These are phyloP conservation scores for Solanum gracilifrons DNA, from an alignment of 257 asterid species.

Conservation along the genomic window DNA sequence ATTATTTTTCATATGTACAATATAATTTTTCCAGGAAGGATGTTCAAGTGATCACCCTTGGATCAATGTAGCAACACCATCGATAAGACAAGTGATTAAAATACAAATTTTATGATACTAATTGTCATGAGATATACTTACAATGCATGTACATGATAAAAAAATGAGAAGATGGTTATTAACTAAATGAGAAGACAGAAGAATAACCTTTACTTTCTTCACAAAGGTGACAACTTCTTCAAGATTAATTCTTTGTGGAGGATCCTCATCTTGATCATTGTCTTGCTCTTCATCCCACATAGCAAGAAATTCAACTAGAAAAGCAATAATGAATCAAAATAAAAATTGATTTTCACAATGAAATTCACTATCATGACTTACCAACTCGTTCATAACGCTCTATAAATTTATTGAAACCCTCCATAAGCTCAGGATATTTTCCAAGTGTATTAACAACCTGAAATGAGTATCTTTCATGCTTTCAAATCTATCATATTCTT, in stretches of 20 bases:
- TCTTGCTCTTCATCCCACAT: conserved; percentile 76
- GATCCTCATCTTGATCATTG: conserved; percentile 24
- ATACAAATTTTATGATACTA: neutral
- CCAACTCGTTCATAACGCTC: conserved; percentile 84
- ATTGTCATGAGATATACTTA: no score
- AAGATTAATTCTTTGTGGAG: neutral
- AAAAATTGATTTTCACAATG: neutral
- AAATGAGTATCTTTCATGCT: neutral
- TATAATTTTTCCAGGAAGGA: no score
- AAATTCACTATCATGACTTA: conserved; percentile 16
- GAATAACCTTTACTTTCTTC: neutral
- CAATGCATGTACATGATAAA: neutral
- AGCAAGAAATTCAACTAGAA: conserved; percentile 81
- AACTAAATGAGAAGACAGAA: neutral
- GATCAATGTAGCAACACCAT: neutral
- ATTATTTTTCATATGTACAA: neutral
- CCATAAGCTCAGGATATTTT: conserved; percentile 86
- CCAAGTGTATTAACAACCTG: conserved; percentile 81
- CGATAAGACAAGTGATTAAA: neutral
- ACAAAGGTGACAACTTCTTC: neutral
- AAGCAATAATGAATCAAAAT: conserved; percentile 2
- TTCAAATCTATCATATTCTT: neutral
- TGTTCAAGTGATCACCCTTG: neutral
- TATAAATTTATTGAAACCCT: conserved; percentile 71
- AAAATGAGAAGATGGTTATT: no score